These are phyloP conservation scores for Chaetomiaceae sp. DNA, from an alignment of 2,329 filamentous ascomycete genomes.

Conservation along the genomic window DNA sequence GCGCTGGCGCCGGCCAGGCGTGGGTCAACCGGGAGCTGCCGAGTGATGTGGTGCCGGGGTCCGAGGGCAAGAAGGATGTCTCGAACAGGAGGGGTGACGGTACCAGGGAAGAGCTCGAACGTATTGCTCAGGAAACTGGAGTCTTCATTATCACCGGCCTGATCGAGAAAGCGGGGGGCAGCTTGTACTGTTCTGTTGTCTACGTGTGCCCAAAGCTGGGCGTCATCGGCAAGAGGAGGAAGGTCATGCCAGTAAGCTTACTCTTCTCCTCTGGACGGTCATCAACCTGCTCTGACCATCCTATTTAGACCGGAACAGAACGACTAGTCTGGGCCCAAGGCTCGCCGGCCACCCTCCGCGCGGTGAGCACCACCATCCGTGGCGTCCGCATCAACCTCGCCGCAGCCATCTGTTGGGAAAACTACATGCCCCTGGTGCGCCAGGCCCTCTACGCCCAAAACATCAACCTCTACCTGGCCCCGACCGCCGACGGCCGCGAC, in stretches of 20 bases:
- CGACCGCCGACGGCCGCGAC: constrained; percentile 80
- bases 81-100: constrained; percentile 45
- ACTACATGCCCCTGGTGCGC: constrained; percentile 86
- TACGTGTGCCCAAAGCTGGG: constrained; percentile 75
- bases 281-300: neutral
- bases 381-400: constrained; percentile 77
- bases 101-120: constrained; percentile 74
- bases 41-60: constrained; percentile 2
- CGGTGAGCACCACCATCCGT: constrained; percentile 73
- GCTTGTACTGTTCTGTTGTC: constrained; percentile 75
- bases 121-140: constrained; percentile 68
- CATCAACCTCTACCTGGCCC: constrained; percentile 85
- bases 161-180: constrained; percentile 76
- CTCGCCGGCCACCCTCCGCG: constrained; percentile 70
- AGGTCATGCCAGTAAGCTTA: constrained; percentile 75
- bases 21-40: constrained; percentile 63
- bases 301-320: constrained; percentile 63
- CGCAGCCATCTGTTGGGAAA: constrained; percentile 93
- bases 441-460: constrained; percentile 85
- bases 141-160: constrained; percentile 78
- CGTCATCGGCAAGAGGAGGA: constrained; percentile 77
- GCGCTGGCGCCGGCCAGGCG: constrained; percentile 62
- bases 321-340: constrained; percentile 87
- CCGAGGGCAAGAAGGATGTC: constrained; percentile 26
- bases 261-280: no score